Evolutionary conservation across 495 filamentous ascomycete genomes (phyloP), one percentile per base, ranked within the genome.

Genomic region (Xeromyces bisporus): DNA sequence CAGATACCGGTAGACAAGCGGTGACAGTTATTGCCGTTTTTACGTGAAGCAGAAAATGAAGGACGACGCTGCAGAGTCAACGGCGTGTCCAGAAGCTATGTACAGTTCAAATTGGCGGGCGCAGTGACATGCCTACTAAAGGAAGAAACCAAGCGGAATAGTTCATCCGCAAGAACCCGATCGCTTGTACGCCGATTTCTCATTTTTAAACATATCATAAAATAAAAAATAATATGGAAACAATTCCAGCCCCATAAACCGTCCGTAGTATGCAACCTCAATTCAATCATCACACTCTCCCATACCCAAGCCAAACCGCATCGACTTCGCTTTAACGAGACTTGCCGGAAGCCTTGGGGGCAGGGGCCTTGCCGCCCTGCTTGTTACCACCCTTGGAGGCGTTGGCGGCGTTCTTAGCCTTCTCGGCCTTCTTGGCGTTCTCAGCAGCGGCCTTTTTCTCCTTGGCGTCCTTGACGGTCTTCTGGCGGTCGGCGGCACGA

Each of bases 361-460:
- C 72, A 47, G 85, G 73, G 45, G 91, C 89, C 73, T 89, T 92
- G 18, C 83, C 81, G 43, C 84, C 84, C 73, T 92, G 84, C 79
- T 99, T 99, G 69, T 82, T 80, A 65, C 82, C 68, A 42, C 84
- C 86, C 64, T 78, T 76, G 51, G 75, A 67, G 29, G 72, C 69
- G 26, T 48, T 41, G 37, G 77, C 73, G 39, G 86, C 89, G 46
- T 41, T 68, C 82, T 96, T 99, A 42, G 89, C 89, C 83, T 99
- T 99, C 66, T 96, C 91, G 26, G 78, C 75, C 81, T 94, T 96
- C 83, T 99, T 99, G 60, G 75, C 75, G 58, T 70, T 77, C 61
- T 78, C 73, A 30, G 74, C 69, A 35, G 72, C 83, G 38, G 73
- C 64, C 67, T 87, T 89, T 83, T 94, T 93, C 60, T 89, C 87